A percentile compares a stretch with the other conserved stretches of the same genome.
Evolutionary conservation across 768 basidiomycete genomes (phyloP).

Genomic region (Chalciporus sphaerocephalus): DNA sequence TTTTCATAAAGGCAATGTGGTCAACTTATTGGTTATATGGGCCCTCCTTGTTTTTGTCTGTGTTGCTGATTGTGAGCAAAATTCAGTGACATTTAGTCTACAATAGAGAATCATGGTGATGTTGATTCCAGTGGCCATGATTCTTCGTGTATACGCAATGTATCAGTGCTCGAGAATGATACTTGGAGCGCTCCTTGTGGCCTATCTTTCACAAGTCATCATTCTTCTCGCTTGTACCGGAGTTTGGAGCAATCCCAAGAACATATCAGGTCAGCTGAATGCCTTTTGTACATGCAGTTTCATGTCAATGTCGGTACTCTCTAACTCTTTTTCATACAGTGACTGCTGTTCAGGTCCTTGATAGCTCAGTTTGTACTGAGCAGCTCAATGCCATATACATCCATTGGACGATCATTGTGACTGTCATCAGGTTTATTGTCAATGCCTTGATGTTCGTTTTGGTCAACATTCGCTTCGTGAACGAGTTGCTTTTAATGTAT

Average conservation of each 20-base stretch:
- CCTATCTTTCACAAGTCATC: not conserved
- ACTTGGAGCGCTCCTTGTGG: not conserved
- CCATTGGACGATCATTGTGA: not conserved
- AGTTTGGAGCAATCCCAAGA: not conserved
- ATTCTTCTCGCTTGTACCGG: not conserved
- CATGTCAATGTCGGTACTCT: not conserved
- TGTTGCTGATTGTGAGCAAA: constrained; percentile 3
- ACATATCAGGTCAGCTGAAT: not conserved
- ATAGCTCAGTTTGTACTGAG: not conserved
- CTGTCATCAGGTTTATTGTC: not conserved
- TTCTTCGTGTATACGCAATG: constrained; percentile 11
- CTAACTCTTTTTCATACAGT: not conserved
- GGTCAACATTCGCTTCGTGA: not conserved
- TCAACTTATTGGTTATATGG: not conserved
- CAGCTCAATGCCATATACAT: not conserved
- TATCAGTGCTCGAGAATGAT: constrained; percentile 5
- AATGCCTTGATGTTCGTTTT: not conserved
- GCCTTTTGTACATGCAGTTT: not conserved
- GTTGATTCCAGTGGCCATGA: constrained; percentile 5
- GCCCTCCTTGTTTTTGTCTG: not conserved
- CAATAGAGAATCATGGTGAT: not conserved
- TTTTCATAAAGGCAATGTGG: not conserved
- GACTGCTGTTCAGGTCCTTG: not conserved
- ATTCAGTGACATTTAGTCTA: not conserved
- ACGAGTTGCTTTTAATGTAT: constrained; percentile 2